Conservation (phyloP, 768 basidiomycete genomes). For the Phallus indusiatus region DNA sequence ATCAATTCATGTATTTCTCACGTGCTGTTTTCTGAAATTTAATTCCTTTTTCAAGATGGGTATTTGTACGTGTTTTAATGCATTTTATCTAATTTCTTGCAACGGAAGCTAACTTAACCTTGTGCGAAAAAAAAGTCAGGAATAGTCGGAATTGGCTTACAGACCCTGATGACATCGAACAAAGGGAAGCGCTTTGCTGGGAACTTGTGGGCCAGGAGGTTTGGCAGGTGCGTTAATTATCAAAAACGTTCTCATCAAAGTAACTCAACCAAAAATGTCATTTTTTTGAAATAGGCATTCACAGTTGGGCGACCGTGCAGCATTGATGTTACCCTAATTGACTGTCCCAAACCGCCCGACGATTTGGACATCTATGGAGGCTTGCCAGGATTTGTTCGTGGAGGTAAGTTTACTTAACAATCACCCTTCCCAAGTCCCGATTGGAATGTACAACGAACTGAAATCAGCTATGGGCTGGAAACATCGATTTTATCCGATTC, state of each 20-base stretch:
- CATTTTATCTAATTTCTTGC: neutral
- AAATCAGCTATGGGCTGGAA: neutral
- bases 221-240: neutral
- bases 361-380: neutral
- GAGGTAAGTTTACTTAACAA: neutral
- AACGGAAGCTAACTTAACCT: neutral
- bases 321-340: neutral
- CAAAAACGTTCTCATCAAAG: neutral
- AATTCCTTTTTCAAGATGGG: neutral
- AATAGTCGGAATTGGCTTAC: conserved; percentile 5
- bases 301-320: neutral
- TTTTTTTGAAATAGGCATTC: neutral
- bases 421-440: neutral
- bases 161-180: conserved; percentile 1
- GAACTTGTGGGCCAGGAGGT: neutral
- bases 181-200: conserved; percentile 4
- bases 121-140: neutral
- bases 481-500: neutral
- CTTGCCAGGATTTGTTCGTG: neutral
- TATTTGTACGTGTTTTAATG: neutral
- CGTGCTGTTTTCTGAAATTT: neutral
- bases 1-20: neutral
- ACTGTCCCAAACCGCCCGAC: conserved; percentile 2
- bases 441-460: neutral
- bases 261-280: neutral